Percentiles rank a stretch among this genome's conserved stretches.
These are phyloP conservation scores for Globisporangium orthogonon DNA, from an alignment of 352 stramenopile species.

Conservation along the genomic window DNA sequence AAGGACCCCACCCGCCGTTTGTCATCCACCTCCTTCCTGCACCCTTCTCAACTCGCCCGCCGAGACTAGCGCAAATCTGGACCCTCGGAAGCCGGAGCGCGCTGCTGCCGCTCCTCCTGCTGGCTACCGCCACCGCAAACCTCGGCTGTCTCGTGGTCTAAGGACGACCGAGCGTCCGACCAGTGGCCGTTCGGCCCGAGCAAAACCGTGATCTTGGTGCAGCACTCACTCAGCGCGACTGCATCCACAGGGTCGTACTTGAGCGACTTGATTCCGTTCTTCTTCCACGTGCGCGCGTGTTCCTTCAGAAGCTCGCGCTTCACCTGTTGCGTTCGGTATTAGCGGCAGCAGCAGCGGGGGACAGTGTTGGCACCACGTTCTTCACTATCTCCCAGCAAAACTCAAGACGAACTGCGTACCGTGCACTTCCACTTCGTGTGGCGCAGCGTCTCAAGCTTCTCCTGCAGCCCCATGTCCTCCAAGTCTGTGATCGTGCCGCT, in stretches of 20 bases:
- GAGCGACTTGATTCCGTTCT: conserved; percentile 38
- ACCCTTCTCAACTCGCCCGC: too few species aligned
- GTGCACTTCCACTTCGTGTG: conserved; percentile 46
- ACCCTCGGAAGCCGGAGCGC: too few species aligned
- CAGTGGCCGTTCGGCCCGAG: conserved; percentile 39
- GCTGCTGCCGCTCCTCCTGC: not conserved
- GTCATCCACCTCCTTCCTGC: too few species aligned
- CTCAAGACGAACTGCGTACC: not conserved
- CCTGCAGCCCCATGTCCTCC: conserved; percentile 31
- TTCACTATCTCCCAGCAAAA: not conserved
- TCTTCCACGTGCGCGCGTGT: conserved; percentile 45
- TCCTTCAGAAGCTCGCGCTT: conserved; percentile 49
- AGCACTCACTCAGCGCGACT: conserved; percentile 25
- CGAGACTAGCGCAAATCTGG: too few species aligned
- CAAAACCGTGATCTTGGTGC: conserved; percentile 44
- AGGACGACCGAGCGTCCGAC: conserved; percentile 46
- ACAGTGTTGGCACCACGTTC: too few species aligned
- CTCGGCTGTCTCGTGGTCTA: conserved; percentile 13
- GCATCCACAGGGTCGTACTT: conserved; percentile 38
- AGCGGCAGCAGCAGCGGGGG: too few species aligned
- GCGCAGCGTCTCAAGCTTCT: conserved; percentile 34
- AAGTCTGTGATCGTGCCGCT: conserved; percentile 44
- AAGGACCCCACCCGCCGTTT: too few species aligned
- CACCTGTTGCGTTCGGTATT: conserved; percentile 14
- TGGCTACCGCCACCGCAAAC: not conserved